Evolutionary conservation across 2,329 filamentous ascomycete species (phyloP).

Genomic region (Claviceps capensis): DNA sequence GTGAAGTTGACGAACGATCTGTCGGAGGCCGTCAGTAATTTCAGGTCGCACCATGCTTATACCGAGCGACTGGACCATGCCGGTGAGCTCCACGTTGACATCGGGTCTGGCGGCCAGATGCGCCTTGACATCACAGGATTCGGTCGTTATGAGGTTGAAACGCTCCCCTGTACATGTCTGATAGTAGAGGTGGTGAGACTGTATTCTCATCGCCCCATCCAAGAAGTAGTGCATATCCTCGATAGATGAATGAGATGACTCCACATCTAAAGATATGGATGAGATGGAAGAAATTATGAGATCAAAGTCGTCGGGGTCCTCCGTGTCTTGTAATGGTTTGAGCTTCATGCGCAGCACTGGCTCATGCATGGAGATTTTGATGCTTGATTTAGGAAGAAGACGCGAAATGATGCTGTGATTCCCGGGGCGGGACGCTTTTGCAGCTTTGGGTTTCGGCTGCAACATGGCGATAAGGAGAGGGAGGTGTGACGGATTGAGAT

Average conservation of each 20-base stretch:
- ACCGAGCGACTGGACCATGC: constrained; percentile 73
- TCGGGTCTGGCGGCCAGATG: constrained; percentile 78
- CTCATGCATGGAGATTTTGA: constrained; percentile 95
- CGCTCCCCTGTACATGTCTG: constrained; percentile 72
- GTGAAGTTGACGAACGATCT: constrained; percentile 76
- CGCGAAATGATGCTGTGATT: constrained; percentile 66
- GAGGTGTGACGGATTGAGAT: constrained; percentile 83
- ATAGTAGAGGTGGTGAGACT: constrained; percentile 86
- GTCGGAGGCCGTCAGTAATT: constrained; percentile 80
- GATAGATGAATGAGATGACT: constrained; percentile 84
- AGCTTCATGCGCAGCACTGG: constrained; percentile 84
- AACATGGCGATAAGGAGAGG: constrained; percentile 71
- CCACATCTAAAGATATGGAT: constrained; percentile 80
- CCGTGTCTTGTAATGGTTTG: constrained; percentile 55
- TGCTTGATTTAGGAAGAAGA: constrained; percentile 82
- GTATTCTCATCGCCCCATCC: constrained; percentile 65
- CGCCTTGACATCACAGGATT: constrained; percentile 75
- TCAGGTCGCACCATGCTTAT: constrained; percentile 84
- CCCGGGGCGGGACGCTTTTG: constrained; percentile 26
- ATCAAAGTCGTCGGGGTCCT: constrained; percentile 72
- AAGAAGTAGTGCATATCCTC: constrained; percentile 80
- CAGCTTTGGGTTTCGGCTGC: constrained; percentile 34
- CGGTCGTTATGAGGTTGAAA: constrained; percentile 77
- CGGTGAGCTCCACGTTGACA: constrained; percentile 66
- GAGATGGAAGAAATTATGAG: constrained; percentile 91